Percentiles rank a stretch among this genome's conserved stretches.
Conservation (phyloP, 192 early-diverging fungal genomes). For the Linnemannia exigua region DNA sequence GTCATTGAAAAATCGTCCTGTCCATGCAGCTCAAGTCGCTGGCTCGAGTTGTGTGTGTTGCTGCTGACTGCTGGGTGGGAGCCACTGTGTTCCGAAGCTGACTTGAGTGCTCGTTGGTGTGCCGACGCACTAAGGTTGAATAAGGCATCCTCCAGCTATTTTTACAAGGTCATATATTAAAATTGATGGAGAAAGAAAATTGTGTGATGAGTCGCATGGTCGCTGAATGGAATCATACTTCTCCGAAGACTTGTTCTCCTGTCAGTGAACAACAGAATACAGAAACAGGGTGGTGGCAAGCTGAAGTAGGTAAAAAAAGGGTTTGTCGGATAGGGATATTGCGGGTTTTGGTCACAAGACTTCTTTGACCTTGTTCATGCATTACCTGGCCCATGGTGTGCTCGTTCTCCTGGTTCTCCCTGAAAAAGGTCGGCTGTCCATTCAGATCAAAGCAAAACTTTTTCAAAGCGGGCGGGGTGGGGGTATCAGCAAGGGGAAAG, state of each 20-base stretch:
- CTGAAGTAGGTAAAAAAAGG: background rate
- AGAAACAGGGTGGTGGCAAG: background rate
- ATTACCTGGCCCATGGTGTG: constrained; percentile 56
- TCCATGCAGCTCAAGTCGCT: constrained; percentile 17
- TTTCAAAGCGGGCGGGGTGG: constrained; percentile 84
- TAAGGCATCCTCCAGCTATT: constrained; percentile 61
- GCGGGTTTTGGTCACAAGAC: background rate
- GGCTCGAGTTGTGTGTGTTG: constrained; percentile 2
- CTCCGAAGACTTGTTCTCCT: background rate
- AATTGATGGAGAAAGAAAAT: background rate
- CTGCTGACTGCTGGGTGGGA: background rate
- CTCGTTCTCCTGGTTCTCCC: constrained; percentile 70
- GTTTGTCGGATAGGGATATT: background rate
- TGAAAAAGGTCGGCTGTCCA: constrained; percentile 79
- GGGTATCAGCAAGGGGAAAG: constrained; percentile 81
- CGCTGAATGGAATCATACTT: background rate
- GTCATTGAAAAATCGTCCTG: constrained; percentile 21
- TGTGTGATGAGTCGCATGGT: background rate
- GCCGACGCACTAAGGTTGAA: constrained; percentile 61
- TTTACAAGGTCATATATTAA: constrained; percentile 1
- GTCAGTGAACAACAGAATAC: constrained; percentile 1
- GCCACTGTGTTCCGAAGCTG: constrained; percentile 36
- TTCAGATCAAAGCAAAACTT: constrained; percentile 85
- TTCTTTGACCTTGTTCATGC: background rate
- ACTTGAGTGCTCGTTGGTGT: constrained; percentile 40